Evolutionary conservation across 2,329 filamentous ascomycete genomes (phyloP).

Genomic region (Botrytis squamosa): DNA sequence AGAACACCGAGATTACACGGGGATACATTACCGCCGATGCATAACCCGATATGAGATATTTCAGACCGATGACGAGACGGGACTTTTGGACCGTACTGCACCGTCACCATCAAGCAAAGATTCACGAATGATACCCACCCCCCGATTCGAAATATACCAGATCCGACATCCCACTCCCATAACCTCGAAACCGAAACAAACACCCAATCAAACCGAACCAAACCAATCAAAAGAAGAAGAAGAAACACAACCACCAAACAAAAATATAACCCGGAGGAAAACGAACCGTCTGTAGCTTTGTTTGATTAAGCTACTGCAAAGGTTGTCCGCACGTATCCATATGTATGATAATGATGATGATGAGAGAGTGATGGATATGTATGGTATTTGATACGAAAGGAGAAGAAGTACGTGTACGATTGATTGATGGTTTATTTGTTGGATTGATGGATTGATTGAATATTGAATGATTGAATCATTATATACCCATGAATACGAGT

Average conservation of each 20-base stretch:
- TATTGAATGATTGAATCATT: background rate
- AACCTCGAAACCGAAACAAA: too few species aligned
- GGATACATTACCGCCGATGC: conserved; percentile 6
- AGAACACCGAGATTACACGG: background rate
- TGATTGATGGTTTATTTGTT: background rate
- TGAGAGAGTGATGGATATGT: background rate
- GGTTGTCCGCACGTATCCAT: background rate
- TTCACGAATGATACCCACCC: background rate
- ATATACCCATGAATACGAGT: background rate
- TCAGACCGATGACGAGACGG: background rate
- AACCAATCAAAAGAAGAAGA: background rate
- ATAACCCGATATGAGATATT: conserved; percentile 13
- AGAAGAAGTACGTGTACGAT: background rate
- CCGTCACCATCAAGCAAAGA: background rate
- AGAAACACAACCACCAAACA: background rate
- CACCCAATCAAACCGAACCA: background rate
- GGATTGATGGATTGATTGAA: background rate
- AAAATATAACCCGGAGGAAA: background rate
- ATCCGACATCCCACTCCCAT: background rate
- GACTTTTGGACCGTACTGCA: background rate
- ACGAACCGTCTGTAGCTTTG: background rate
- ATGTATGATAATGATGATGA: background rate
- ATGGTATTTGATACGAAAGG: background rate
- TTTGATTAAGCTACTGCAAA: background rate
- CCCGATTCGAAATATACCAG: background rate